Base-by-base conservation (phyloP, 139 green algal genomes). In the Micractinium sp. region DNA sequence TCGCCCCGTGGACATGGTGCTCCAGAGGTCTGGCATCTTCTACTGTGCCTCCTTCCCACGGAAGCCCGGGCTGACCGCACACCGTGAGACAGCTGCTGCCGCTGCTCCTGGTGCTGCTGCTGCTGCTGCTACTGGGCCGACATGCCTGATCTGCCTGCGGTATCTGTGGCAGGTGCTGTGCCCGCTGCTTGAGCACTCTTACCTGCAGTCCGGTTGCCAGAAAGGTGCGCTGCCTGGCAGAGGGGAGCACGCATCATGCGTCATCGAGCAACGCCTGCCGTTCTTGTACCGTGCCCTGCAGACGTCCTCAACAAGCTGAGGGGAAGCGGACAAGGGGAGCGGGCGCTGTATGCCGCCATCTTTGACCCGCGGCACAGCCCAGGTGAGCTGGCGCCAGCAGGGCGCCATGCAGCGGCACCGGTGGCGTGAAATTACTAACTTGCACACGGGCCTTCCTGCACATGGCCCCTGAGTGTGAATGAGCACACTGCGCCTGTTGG, bases 11-110 rank as follows among this genome's bases (percentile, higher is more conserved):
- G 81, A 90, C 60, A 91, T 91, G 84, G 22, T 92, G 0, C 53
- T 96, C 19, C 89, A 91, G 0, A 90, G 94, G 2, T 33, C 31
- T 1, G 23, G 74, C 76, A 92, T 97, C 20, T 95, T 97, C 82
- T 96, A 97, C 84, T 94, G 92, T 47, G 61, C 91, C 39, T 95
- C 94, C 25, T 97, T 96, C 87, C 67, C 85, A 39, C 41, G 33
- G 0, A 76, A 85, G 41, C 87, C 92, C 3, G 95, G 95, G 0
- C 87, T 97, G 66, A 60, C 92, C 93, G 14, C 80, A 85, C n/a
- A 85, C 41, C 93, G 94, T 97, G 87, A 89, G 94, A 85, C 53
- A 63, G 29, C 60, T 88, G 29, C 76, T 87, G 25, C 86, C 63
- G 33, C 75, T 38, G 23, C 82, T 67, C 38, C 74, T 92, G 27